Evolutionary conservation across 2,329 filamentous ascomycete genomes (phyloP).

Genomic region (Pseudovirgaria hyperparasitica): DNA sequence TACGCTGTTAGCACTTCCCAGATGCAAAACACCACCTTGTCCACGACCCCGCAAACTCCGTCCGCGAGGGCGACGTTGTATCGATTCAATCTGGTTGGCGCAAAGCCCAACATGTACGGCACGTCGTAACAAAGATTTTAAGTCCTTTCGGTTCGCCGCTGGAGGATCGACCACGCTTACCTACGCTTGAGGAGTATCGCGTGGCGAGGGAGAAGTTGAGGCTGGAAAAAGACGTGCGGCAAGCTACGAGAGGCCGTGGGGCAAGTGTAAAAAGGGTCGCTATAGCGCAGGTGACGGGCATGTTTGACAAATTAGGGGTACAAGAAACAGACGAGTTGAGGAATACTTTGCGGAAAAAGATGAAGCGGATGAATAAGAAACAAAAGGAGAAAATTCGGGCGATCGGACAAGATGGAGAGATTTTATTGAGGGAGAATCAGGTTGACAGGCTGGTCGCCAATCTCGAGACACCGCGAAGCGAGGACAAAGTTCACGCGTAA

Average conservation of each 20-base stretch:
- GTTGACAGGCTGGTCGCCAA: no score
- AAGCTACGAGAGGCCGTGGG: slow-evolving; percentile 22
- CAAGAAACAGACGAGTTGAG: no score
- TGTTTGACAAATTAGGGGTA: no score
- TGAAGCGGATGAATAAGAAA: no score
- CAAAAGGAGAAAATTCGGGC: no score
- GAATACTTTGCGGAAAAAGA: no score
- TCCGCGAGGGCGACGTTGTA: slow-evolving; percentile 63
- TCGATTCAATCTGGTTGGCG: slow-evolving; percentile 55
- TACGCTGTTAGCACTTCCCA: slow-evolving; percentile 58
- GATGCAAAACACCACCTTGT: slow-evolving; percentile 54
- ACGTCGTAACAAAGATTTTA: slow-evolving; percentile 64
- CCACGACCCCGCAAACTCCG: slow-evolving; percentile 64
- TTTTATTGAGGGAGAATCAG: no score
- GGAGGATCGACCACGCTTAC: slow-evolving; percentile 51
- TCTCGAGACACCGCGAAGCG: no score
- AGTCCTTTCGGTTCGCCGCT: slow-evolving; percentile 55
- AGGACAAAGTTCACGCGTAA: no score
- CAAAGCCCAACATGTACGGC: slow-evolving; percentile 53
- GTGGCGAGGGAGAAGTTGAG: slow-evolving; percentile 42
- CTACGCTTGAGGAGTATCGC: slow-evolving; percentile 49
- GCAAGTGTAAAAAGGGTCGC: slow-evolving; percentile 17
- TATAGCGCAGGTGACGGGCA: no score
- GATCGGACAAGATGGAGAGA: no score
- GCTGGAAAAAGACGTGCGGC: slow-evolving; percentile 43